These are phyloP conservation scores for Torulaspora globosa DNA, from an alignment of 1,139 yeast genomes.

Conservation along the genomic window DNA sequence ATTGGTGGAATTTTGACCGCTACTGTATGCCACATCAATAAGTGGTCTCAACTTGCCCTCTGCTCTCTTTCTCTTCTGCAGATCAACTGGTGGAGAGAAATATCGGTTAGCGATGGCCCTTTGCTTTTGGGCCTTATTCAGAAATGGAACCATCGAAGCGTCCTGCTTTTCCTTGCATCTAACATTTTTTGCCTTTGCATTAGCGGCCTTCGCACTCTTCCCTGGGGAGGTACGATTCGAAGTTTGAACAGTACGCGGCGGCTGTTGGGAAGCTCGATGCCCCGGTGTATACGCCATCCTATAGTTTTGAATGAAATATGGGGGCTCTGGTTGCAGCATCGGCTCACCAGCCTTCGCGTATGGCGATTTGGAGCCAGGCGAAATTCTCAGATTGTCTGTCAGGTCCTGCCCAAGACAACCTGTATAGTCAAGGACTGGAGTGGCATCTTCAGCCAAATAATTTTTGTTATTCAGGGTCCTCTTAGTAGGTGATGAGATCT, in stretches of 20 bases:
- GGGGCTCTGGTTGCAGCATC: background rate
- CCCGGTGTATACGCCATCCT: background rate
- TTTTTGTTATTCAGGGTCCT: constrained; percentile 15
- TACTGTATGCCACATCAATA: constrained; percentile 14
- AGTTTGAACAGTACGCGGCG: background rate
- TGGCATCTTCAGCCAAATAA: constrained; percentile 7
- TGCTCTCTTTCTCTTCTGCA: constrained; percentile 5
- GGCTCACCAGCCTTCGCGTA: background rate
- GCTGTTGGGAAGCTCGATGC: background rate
- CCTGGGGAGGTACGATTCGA: background rate
- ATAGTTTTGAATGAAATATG: background rate
- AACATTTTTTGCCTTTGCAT: constrained; percentile 3
- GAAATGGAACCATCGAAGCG: constrained; percentile 3
- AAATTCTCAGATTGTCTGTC: background rate
- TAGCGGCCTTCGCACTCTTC: background rate
- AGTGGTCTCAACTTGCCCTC: constrained; percentile 18
- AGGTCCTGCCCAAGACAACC: background rate
- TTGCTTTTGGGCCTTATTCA: constrained; percentile 3
- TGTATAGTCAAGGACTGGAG: background rate
- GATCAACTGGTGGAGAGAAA: constrained; percentile 12
- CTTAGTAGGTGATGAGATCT: constrained; percentile 15
- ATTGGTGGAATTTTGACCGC: constrained; percentile 1
- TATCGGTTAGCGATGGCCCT: constrained; percentile 10
- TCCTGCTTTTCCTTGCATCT: constrained; percentile 12
- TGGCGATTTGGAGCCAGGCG: background rate